Percentiles rank a stretch among this genome's conserved stretches.
Conservation (phyloP, 352 stramenopile species). For the Globisporangium orthogonon region DNA sequence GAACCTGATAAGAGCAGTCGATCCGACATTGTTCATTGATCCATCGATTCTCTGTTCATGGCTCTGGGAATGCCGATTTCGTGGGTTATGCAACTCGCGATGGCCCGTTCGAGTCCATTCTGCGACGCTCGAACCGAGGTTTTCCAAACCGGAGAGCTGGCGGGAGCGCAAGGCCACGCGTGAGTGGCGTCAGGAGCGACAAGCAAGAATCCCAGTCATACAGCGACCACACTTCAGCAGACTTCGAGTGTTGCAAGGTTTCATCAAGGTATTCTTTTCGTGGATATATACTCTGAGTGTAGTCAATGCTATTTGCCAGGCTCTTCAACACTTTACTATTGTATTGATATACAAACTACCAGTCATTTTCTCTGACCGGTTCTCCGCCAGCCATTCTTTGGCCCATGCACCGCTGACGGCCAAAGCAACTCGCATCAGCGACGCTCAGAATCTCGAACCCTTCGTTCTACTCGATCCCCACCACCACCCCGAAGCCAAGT, state of each 20-base stretch:
- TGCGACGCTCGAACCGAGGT: not conserved
- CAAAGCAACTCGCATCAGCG: not conserved
- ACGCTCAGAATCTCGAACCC: slow-evolving; percentile 22
- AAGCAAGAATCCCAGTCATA: too few relatives aligned
- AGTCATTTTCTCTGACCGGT: not conserved
- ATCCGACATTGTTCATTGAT: too few relatives aligned
- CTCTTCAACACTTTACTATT: not conserved
- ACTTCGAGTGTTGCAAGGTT: too few relatives aligned
- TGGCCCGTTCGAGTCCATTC: not conserved
- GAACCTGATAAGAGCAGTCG: too few relatives aligned
- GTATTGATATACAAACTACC: not conserved
- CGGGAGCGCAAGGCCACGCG: not conserved
- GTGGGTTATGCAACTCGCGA: not conserved
- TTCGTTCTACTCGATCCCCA: slow-evolving; percentile 31
- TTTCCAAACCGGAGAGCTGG: not conserved
- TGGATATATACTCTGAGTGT: too few relatives aligned
- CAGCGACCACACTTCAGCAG: too few relatives aligned
- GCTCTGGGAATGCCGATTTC: not conserved
- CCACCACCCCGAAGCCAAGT: slow-evolving; percentile 24
- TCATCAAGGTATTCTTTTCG: too few relatives aligned
- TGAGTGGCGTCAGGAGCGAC: too few relatives aligned
- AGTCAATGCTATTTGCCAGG: too few relatives aligned
- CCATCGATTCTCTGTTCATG: too few relatives aligned
- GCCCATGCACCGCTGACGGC: not conserved
- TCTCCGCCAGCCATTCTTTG: not conserved